These are phyloP conservation scores for Malus hybrid DNA, from an alignment of 331 rosid genomes.

Conservation along the genomic window DNA sequence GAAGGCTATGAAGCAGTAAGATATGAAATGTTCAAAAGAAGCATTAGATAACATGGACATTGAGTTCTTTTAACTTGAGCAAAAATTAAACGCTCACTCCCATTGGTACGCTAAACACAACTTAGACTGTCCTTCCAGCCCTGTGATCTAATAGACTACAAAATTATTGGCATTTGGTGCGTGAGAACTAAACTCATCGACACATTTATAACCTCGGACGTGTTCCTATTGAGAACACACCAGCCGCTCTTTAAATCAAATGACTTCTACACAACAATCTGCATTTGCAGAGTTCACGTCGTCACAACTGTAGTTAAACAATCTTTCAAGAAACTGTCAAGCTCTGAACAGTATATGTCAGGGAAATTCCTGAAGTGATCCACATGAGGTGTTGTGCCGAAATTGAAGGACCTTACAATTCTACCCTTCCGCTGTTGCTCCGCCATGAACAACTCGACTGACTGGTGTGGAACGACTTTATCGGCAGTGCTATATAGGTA, in stretches of 20 bases:
- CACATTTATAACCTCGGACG: not conserved
- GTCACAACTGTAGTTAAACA: constrained; percentile 38
- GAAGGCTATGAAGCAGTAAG: not conserved
- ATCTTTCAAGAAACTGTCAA: constrained; percentile 46
- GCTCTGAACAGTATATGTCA: constrained; percentile 41
- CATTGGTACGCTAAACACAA: too few relatives aligned
- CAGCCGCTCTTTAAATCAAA: too few relatives aligned
- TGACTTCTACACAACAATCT: not conserved
- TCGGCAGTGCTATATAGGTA: constrained; percentile 85
- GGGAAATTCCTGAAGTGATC: constrained; percentile 82
- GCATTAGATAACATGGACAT: not conserved
- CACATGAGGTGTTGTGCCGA: constrained; percentile 77
- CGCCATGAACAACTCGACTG: constrained; percentile 57
- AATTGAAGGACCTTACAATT: constrained; percentile 49
- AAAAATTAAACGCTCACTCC: too few relatives aligned
- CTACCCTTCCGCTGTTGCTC: constrained; percentile 62
- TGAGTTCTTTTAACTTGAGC: too few relatives aligned
- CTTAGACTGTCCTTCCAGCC: too few relatives aligned
- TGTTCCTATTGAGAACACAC: not conserved
- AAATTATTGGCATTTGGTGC: too few relatives aligned
- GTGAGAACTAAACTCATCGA: too few relatives aligned
- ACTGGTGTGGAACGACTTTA: constrained; percentile 59
- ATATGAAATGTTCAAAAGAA: not conserved
- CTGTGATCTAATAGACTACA: too few relatives aligned
- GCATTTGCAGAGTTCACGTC: constrained; percentile 6